phyloP scores from a whole-genome alignment of 106 monocot species.

The Amphibolis antarctica region DNA sequence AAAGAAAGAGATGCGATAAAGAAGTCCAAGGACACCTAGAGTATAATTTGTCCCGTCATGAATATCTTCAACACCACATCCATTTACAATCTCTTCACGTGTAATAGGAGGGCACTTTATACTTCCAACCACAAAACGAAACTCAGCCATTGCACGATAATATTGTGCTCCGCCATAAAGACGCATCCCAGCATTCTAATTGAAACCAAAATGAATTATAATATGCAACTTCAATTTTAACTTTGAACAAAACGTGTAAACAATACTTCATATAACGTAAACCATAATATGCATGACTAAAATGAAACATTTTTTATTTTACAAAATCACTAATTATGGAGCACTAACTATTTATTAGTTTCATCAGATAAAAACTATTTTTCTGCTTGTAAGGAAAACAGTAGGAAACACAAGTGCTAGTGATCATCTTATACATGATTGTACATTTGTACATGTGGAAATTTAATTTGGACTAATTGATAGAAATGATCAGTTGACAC shows the following conservation, averaged over 20 bases:
- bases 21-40: slow-evolving; percentile 40
- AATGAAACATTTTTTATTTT: too few species aligned
- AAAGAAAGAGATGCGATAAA: neutral
- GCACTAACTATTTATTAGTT: too few species aligned
- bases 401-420: too few species aligned
- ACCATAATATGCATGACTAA: too few species aligned
- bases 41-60: slow-evolving; percentile 97
- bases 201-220: neutral
- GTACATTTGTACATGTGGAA: too few species aligned
- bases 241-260: neutral
- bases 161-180: slow-evolving; percentile 97
- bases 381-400: too few species aligned
- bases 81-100: slow-evolving; percentile 93
- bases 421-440: too few species aligned
- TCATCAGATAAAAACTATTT: too few species aligned
- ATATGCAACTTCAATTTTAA: neutral
- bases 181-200: slow-evolving; percentile 85
- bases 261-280: neutral
- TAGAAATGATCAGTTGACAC: too few species aligned
- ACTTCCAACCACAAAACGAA: slow-evolving; percentile 70
- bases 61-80: slow-evolving; percentile 96
- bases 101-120: slow-evolving; percentile 87
- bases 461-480: too few species aligned
- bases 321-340: too few species aligned
- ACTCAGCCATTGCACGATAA: slow-evolving; percentile 96